A percentile compares a stretch with the other conserved stretches of the same genome.
phyloP scores from a whole-genome alignment of 768 basidiomycete genomes.

The Kwoniella shandongensis region DNA sequence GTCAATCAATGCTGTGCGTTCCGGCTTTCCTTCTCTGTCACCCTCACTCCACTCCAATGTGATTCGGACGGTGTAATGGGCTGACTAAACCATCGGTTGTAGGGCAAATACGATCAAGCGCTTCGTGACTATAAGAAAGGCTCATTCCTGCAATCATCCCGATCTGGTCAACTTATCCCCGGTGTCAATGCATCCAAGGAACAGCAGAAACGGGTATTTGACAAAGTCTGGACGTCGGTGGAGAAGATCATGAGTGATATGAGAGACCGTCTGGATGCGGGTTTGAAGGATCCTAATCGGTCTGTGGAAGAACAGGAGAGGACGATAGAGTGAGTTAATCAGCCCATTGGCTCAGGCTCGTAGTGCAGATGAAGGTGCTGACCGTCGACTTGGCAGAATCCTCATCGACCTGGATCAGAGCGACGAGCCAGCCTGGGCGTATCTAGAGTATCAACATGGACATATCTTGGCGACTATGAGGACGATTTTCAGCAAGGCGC shows the following conservation, averaged over 20 bases:
- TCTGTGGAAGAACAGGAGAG: slow-evolving; percentile 93
- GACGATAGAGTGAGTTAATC: slow-evolving; percentile 76
- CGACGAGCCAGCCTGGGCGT: slow-evolving; percentile 93
- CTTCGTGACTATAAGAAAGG: slow-evolving; percentile 97
- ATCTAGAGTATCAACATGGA: slow-evolving; percentile 88
- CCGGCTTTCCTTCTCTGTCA: neutral
- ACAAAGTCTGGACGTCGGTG: slow-evolving; percentile 93
- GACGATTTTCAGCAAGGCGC: slow-evolving; percentile 61
- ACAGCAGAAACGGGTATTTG: slow-evolving; percentile 87
- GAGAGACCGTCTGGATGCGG: slow-evolving; percentile 70
- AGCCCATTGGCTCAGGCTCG: neutral
- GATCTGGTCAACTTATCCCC: slow-evolving; percentile 81
- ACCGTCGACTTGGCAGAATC: slow-evolving; percentile 60
- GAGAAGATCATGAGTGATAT: slow-evolving; percentile 94
- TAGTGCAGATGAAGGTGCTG: slow-evolving; percentile 5
- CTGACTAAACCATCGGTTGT: neutral
- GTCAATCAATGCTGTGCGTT: slow-evolving; percentile 77
- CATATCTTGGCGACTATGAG: slow-evolving; percentile 79
- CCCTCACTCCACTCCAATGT: neutral
- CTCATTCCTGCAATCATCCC: slow-evolving; percentile 80
- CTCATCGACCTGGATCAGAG: slow-evolving; percentile 78
- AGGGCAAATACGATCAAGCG: slow-evolving; percentile 93
- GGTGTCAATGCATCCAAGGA: slow-evolving; percentile 58
- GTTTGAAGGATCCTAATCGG: slow-evolving; percentile 74
- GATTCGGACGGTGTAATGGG: neutral